A percentile compares a stretch with the other conserved stretches of the same genome.
These are phyloP conservation scores for Globisporangium echinulatum DNA, from an alignment of 352 stramenopile genomes.

Conservation along the genomic window DNA sequence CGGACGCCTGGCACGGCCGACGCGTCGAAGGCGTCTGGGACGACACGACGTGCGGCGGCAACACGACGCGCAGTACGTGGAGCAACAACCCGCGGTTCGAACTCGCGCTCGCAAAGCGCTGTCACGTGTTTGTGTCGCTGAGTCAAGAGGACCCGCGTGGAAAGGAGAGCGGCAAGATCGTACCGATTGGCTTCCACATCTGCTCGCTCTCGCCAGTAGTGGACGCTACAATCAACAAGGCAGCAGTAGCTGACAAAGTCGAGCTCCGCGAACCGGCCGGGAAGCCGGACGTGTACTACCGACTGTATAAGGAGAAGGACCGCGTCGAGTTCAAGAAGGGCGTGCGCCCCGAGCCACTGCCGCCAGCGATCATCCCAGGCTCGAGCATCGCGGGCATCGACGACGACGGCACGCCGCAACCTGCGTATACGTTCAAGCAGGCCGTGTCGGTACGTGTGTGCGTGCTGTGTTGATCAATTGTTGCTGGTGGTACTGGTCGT, in stretches of 20 bases:
- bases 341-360: slow-evolving; percentile 35
- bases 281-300: slow-evolving; percentile 63
- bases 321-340: slow-evolving; percentile 54
- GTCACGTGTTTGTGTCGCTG: slow-evolving; percentile 64
- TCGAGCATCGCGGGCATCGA: slow-evolving; percentile 58
- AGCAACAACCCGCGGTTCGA: slow-evolving; percentile 85
- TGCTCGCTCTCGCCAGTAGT: slow-evolving; percentile 39
- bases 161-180: slow-evolving; percentile 61
- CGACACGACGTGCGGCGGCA: slow-evolving; percentile 69
- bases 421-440: slow-evolving; percentile 82
- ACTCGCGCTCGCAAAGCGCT: slow-evolving; percentile 51
- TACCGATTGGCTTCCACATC: slow-evolving; percentile 78
- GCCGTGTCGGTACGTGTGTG: slow-evolving; percentile 45
- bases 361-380: slow-evolving; percentile 71
- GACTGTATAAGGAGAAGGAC: slow-evolving; percentile 61
- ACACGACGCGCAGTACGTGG: slow-evolving; percentile 81
- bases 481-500: too few species aligned
- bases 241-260: slow-evolving; percentile 16
- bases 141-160: slow-evolving; percentile 78
- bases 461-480: too few species aligned
- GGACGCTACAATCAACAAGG: slow-evolving; percentile 16
- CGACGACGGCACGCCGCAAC: slow-evolving; percentile 60
- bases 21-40: slow-evolving; percentile 75
- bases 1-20: slow-evolving; percentile 79
- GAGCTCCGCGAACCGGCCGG: slow-evolving; percentile 61